phyloP scores from a whole-genome alignment of 768 basidiomycete genomes.

The Glaciozyma martinii region DNA sequence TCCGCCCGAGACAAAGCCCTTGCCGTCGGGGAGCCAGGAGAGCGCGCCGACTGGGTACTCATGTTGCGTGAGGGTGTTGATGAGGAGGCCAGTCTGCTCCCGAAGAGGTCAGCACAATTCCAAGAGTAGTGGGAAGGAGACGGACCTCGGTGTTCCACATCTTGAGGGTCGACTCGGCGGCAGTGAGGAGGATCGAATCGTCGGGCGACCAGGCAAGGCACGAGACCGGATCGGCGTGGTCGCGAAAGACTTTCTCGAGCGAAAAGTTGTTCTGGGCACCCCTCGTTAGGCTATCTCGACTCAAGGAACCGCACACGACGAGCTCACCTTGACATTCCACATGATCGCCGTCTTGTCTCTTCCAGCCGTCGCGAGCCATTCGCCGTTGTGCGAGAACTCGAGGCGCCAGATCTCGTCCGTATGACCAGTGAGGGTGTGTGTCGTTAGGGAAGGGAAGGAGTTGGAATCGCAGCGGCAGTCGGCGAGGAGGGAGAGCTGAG shows the following conservation, averaged over 20 bases:
- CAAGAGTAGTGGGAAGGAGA: neutral
- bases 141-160: conserved; percentile 80
- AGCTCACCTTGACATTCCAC: conserved; percentile 70
- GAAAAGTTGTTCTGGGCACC: conserved; percentile 50
- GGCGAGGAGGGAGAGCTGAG: conserved; percentile 68
- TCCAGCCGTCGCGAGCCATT: conserved; percentile 73
- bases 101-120: neutral
- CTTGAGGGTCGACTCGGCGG: conserved; percentile 69
- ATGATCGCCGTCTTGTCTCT: conserved; percentile 81
- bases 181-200: conserved; percentile 70
- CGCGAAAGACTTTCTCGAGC: conserved; percentile 46
- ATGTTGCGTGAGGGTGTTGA: conserved; percentile 53
- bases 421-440: conserved; percentile 70
- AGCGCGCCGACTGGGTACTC: conserved; percentile 85
- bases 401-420: conserved; percentile 92
- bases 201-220: conserved; percentile 89
- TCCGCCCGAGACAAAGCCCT: conserved; percentile 80
- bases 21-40: conserved; percentile 77
- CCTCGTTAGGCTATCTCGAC: neutral
- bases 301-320: too few relatives aligned
- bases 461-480: conserved; percentile 76
- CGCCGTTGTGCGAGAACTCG: conserved; percentile 87
- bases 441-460: conserved; percentile 68
- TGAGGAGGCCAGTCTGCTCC: conserved; percentile 60
- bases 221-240: conserved; percentile 69